Evolutionary conservation across 2,329 filamentous ascomycete species (phyloP).

Genomic region (Aspergillus pseudoterreus): DNA sequence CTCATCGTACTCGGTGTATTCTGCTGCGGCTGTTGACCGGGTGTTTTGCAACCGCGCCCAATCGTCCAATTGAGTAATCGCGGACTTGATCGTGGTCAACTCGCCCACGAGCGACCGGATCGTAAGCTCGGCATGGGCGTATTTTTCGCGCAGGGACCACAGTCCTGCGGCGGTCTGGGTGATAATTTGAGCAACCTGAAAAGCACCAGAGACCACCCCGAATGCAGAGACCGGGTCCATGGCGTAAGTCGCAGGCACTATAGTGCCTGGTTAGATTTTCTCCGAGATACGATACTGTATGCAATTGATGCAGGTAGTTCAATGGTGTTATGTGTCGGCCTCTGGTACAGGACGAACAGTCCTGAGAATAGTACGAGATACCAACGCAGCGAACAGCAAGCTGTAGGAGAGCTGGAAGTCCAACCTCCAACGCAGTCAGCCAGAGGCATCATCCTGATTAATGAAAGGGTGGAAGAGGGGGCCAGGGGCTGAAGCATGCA

Average conservation of each 20-base stretch:
- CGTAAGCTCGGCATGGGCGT: conserved; percentile 34
- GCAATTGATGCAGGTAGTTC: not conserved
- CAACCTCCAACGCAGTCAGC: no score
- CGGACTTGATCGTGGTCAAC: conserved; percentile 33
- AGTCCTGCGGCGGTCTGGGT: conserved; percentile 30
- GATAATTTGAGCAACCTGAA: conserved; percentile 33
- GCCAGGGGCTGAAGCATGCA: no score
- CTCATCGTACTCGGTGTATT: conserved; percentile 24
- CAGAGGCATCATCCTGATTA: no score
- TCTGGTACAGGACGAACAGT: no score
- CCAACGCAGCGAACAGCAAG: no score
- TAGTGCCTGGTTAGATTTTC: no score
- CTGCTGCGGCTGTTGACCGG: conserved; percentile 13
- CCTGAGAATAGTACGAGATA: no score
- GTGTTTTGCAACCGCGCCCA: conserved; percentile 26
- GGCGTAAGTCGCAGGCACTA: no score
- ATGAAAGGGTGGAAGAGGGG: no score
- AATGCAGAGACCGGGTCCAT: conserved; percentile 36
- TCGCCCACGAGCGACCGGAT: conserved; percentile 35
- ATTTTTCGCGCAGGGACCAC: conserved; percentile 31
- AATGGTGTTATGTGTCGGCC: no score
- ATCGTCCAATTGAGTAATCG: conserved; percentile 34
- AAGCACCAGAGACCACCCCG: conserved; percentile 30
- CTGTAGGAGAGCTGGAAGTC: no score
- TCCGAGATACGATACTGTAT: not conserved